Evolutionary conservation across 768 basidiomycete species (phyloP).

Genomic region (Tylopilus intermedius): DNA sequence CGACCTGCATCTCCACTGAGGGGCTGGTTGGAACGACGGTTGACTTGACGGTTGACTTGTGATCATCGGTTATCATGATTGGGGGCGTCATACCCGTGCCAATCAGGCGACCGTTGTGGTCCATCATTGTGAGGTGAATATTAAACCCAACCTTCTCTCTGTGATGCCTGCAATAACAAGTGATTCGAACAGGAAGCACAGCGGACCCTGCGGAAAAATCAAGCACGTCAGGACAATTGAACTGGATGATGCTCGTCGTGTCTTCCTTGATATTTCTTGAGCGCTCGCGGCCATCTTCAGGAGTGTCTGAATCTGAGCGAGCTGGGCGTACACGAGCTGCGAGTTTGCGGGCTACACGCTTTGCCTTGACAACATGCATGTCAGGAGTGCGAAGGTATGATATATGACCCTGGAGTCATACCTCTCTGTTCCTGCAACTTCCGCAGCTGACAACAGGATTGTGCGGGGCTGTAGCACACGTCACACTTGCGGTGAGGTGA

Average conservation of each 20-base stretch:
- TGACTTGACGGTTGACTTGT: constrained; percentile 65
- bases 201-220: constrained; percentile 86
- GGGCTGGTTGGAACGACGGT: constrained; percentile 28
- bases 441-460: constrained; percentile 75
- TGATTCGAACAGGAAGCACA: constrained; percentile 88
- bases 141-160: constrained; percentile 95
- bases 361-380: constrained; percentile 49
- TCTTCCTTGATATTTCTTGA: constrained; percentile 49
- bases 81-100: constrained; percentile 80
- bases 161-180: constrained; percentile 98
- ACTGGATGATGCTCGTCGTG: constrained; percentile 84
- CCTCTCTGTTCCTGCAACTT: constrained; percentile 87
- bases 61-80: constrained; percentile 99
- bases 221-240: constrained; percentile 88
- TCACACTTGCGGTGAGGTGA: constrained; percentile 66
- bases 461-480: constrained; percentile 77
- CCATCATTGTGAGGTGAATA: constrained; percentile 81
- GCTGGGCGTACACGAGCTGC: constrained; percentile 78
- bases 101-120: constrained; percentile 72
- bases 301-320: constrained; percentile 69
- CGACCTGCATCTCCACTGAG: constrained; percentile 38
- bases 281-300: constrained; percentile 50
- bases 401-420: constrained; percentile 29
- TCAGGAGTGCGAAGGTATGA: constrained; percentile 7
- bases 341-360: constrained; percentile 84